phyloP scores from a whole-genome alignment of 768 basidiomycete species.

The Lactarius evosmus region DNA sequence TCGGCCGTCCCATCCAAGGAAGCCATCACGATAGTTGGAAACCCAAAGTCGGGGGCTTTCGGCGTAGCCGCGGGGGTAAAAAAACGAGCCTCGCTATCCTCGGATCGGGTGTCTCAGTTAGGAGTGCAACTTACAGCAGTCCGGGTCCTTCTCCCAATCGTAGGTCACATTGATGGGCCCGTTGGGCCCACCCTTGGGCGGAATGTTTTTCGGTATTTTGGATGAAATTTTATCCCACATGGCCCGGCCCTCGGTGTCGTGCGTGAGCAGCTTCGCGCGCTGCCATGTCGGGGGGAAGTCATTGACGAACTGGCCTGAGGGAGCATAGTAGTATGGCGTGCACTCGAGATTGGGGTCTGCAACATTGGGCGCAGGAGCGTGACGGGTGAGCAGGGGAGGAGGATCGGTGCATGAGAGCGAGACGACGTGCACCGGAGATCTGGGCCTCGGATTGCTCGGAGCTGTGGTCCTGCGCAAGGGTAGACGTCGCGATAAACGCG shows the following conservation, averaged over 20 bases:
- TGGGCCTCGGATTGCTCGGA: slow-evolving; percentile 23
- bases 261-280: slow-evolving; percentile 19
- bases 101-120: not conserved
- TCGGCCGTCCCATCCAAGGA: not conserved
- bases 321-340: slow-evolving; percentile 22
- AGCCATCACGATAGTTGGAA: not conserved
- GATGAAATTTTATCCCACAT: slow-evolving; percentile 45
- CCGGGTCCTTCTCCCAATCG: slow-evolving; percentile 24
- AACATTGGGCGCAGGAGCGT: not conserved
- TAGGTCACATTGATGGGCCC: slow-evolving; percentile 16
- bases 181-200: slow-evolving; percentile 35
- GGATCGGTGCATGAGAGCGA: not conserved
- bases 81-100: not conserved
- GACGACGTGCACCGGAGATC: slow-evolving; percentile 11
- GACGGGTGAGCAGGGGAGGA: not conserved
- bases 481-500: slow-evolving; percentile 4
- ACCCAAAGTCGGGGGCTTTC: not conserved
- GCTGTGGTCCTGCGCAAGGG: slow-evolving; percentile 18
- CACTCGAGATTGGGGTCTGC: slow-evolving; percentile 21
- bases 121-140: slow-evolving; percentile 22
- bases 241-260: slow-evolving; percentile 27
- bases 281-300: slow-evolving; percentile 22
- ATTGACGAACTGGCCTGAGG: not conserved
- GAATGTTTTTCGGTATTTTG: slow-evolving; percentile 45
- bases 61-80: not conserved